A percentile compares a stretch with the other conserved stretches of the same genome.
Evolutionary conservation across 129 eudicot genomes (phyloP).

Genomic region (Escallonia herrerae): DNA sequence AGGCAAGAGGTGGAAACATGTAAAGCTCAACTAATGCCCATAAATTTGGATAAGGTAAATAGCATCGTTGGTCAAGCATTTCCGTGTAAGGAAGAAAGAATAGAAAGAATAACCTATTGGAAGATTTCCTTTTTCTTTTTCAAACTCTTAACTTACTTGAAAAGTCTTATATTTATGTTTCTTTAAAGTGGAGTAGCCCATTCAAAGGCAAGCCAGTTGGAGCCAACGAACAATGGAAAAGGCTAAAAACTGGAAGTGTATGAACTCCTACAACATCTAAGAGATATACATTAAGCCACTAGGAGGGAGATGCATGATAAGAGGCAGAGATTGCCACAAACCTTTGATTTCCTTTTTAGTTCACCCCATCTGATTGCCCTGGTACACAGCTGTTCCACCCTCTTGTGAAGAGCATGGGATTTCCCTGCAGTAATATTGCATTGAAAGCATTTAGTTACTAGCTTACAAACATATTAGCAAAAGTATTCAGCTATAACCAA

Average conservation of each 20-base stretch:
- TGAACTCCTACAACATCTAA: background rate
- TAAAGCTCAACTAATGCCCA: too few species aligned
- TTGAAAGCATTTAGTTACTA: constrained; percentile 7
- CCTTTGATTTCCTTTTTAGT: constrained; percentile 82
- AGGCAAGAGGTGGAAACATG: too few species aligned
- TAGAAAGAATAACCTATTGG: background rate
- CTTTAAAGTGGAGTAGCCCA: too few species aligned
- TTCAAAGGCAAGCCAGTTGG: too few species aligned
- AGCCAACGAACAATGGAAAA: too few species aligned
- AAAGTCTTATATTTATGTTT: background rate
- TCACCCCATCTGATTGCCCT: constrained; percentile 93
- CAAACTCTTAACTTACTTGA: background rate
- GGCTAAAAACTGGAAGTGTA: too few species aligned
- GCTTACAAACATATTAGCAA: background rate
- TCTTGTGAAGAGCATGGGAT: constrained; percentile 98
- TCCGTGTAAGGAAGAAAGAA: background rate
- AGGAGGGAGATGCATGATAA: background rate
- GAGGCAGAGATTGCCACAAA: constrained; percentile 1
- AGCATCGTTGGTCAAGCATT: background rate
- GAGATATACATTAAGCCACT: background rate
- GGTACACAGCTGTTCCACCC: constrained; percentile 96
- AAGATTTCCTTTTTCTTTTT: background rate
- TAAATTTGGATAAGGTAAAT: background rate
- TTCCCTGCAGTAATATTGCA: constrained; percentile 50
- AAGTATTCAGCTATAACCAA: background rate